Evolutionary conservation across 345 rosid genomes (phyloP).

Genomic region (Theobroma cacao): DNA sequence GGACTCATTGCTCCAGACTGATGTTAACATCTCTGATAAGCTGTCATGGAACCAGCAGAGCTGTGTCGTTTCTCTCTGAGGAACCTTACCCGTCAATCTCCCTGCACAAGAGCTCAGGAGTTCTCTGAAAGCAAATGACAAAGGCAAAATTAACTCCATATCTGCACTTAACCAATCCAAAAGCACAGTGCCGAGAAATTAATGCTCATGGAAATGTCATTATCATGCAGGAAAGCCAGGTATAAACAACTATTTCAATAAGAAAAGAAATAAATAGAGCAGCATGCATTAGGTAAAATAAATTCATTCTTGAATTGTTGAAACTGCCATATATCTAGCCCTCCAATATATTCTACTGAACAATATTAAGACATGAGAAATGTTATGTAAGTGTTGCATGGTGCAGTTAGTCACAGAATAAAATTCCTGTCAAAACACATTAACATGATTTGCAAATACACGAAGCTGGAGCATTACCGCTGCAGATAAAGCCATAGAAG

Average conservation of each 20-base stretch:
- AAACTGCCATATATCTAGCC: too few species aligned
- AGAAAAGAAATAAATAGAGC: too few species aligned
- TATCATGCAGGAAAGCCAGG: too few species aligned
- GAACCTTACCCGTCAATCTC: background rate
- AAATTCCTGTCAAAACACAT: background rate
- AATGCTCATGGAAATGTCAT: background rate
- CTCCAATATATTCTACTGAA: too few species aligned
- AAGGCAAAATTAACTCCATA: background rate
- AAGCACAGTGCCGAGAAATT: background rate
- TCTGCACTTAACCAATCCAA: background rate
- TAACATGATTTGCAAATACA: background rate
- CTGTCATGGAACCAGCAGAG: too few species aligned
- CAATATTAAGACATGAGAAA: too few species aligned
- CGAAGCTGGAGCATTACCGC: background rate
- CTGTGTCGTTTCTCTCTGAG: too few species aligned
- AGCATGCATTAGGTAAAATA: too few species aligned
- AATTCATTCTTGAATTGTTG: too few species aligned
- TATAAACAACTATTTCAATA: too few species aligned
- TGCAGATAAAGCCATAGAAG: background rate
- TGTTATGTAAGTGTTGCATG: background rate
- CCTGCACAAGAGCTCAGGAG: background rate
- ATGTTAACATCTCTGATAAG: too few species aligned
- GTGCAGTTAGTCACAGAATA: background rate
- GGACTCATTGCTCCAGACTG: too few species aligned
- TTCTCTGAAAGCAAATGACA: background rate